Percentiles rank a stretch among this genome's conserved stretches.
phyloP scores from a whole-genome alignment of 148 eudicot species.

The Vaccinium vitisidaea region DNA sequence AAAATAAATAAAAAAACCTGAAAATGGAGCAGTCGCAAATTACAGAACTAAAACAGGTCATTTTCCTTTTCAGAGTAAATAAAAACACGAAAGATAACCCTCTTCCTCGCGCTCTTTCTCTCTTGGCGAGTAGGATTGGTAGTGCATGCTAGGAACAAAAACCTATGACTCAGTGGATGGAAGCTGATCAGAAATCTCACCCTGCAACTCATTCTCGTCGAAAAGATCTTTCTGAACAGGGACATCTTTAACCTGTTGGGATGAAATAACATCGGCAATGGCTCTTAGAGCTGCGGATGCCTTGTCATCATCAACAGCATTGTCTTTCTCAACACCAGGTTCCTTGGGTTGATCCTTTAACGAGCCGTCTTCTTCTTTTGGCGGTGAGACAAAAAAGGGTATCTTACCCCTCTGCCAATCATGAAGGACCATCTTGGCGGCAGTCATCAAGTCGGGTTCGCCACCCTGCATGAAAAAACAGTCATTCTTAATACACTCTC shows the following conservation, averaged over 20 bases:
- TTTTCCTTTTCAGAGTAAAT: background rate
- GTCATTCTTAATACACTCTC: background rate
- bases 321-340: conserved; percentile 24
- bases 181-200: conserved; percentile 32
- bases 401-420: conserved; percentile 97
- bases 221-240: conserved; percentile 74
- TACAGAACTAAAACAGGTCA: background rate
- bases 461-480: conserved; percentile 55
- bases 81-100: background rate
- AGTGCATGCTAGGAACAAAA: background rate
- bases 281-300: conserved; percentile 60
- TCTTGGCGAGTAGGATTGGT: background rate
- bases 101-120: background rate
- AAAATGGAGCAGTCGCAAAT: background rate
- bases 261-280: conserved; percentile 64
- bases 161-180: conserved; percentile 8
- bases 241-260: conserved; percentile 64
- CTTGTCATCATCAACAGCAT: conserved; percentile 38
- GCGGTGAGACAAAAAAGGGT: conserved; percentile 91
- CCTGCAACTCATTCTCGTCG: conserved; percentile 62
- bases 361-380: conserved; percentile 42
- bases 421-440: conserved; percentile 82
- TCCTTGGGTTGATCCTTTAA: conserved; percentile 24
- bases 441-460: conserved; percentile 83
- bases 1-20: background rate